phyloP scores from a whole-genome alignment of 352 stramenopile genomes.

The Globisporangium emineosum region DNA sequence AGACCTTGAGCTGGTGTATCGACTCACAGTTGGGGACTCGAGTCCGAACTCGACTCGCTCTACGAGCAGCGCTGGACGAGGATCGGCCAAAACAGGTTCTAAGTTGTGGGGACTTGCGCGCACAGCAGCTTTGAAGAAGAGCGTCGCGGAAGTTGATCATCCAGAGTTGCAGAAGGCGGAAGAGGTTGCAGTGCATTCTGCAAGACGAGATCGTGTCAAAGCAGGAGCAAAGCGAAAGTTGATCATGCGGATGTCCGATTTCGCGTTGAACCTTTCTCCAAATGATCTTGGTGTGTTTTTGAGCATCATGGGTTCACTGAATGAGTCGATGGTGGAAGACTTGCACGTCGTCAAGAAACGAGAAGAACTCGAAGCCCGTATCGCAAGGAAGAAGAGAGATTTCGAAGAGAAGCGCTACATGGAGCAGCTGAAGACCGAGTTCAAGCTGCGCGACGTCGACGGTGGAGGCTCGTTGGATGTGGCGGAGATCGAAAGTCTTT shows the following conservation, averaged over 20 bases:
- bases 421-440: conserved; percentile 70
- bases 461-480: conserved; percentile 71
- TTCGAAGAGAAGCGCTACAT: conserved; percentile 70
- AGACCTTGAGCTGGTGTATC: conserved; percentile 75
- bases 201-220: conserved; percentile 44
- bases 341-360: conserved; percentile 53
- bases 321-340: conserved; percentile 71
- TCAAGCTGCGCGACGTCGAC: conserved; percentile 68
- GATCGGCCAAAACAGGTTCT: conserved; percentile 26
- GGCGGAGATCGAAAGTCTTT: conserved; percentile 54
- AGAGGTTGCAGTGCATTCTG: conserved; percentile 22
- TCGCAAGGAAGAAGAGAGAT: conserved; percentile 43
- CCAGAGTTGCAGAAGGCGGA: conserved; percentile 37
- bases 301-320: conserved; percentile 64
- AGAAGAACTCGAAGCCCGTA: conserved; percentile 38
- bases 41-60: conserved; percentile 19
- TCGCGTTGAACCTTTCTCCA: conserved; percentile 77
- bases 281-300: conserved; percentile 80
- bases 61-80: conserved; percentile 7
- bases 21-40: conserved; percentile 47
- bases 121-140: conserved; percentile 43
- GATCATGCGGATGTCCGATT: conserved; percentile 81
- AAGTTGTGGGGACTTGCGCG: conserved; percentile 65
- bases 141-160: conserved; percentile 63
- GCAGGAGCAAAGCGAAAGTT: conserved; percentile 56